Evolutionary conservation across 345 rosid species (phyloP).

Genomic region (Eucalyptus caleyi): DNA sequence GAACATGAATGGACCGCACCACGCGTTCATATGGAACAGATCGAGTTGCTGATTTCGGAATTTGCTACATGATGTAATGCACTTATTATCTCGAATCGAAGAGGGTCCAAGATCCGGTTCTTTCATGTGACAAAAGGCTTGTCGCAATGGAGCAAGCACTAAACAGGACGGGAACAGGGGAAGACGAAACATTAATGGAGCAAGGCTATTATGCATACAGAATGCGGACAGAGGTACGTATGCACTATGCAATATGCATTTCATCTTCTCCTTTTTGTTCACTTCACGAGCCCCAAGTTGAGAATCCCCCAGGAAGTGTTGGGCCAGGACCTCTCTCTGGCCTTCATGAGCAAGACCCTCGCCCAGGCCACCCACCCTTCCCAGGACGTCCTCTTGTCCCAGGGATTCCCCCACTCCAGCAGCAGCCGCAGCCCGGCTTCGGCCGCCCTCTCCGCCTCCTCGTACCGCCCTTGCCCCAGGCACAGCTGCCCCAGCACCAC

Average conservation of each 20-base stretch:
- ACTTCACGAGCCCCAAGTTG: slow-evolving; percentile 44
- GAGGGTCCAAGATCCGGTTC: neutral
- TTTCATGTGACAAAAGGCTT: neutral
- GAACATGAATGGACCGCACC: neutral
- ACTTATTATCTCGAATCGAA: neutral
- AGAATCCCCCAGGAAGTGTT: slow-evolving; percentile 72
- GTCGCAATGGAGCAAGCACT: neutral
- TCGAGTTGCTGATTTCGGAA: neutral
- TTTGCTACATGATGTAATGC: neutral
- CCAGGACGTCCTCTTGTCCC: slow-evolving; percentile 97
- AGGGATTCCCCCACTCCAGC: slow-evolving; percentile 89
- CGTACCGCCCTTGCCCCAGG: slow-evolving; percentile 43
- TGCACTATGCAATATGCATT: neutral
- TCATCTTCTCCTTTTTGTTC: neutral
- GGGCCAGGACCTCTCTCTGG: slow-evolving; percentile 79
- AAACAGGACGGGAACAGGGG: neutral
- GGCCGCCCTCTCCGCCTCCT: slow-evolving; percentile 64
- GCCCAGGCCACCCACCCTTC: slow-evolving; percentile 98
- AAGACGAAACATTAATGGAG: neutral
- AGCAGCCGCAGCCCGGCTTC: slow-evolving; percentile 52
- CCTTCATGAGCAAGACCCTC: slow-evolving; percentile 70
- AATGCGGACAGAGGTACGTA: neutral
- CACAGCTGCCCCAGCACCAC: slow-evolving; percentile 66
- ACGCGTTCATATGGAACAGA: neutral
- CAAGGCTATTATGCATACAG: neutral